These are phyloP conservation scores for Anastatica hierochuntica DNA, from an alignment of 345 rosid genomes.

Conservation along the genomic window DNA sequence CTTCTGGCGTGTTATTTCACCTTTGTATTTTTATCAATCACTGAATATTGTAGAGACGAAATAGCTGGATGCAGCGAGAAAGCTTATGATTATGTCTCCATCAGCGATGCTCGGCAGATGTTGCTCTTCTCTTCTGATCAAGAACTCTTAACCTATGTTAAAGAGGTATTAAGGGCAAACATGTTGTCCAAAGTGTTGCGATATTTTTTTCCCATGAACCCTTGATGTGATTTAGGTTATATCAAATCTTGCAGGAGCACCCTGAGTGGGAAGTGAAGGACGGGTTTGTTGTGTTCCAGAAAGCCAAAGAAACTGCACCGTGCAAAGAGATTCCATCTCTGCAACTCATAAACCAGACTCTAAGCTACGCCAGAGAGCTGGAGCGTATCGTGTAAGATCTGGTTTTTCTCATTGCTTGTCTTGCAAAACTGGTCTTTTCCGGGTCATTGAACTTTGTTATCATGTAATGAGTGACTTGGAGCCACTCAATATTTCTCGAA, in stretches of 20 bases:
- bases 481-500: background rate
- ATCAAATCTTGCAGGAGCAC: constrained; percentile 53
- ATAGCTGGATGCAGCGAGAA: constrained; percentile 99
- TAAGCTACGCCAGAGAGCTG: constrained; percentile 94
- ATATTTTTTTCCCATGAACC: background rate
- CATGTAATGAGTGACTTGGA: constrained; percentile 9
- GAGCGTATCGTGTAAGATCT: constrained; percentile 78
- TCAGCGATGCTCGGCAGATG: constrained; percentile 61
- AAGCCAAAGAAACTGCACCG: constrained; percentile 80
- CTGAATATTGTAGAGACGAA: constrained; percentile 52
- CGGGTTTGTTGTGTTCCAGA: constrained; percentile 70
- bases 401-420: constrained; percentile 1
- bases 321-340: constrained; percentile 97
- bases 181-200: background rate
- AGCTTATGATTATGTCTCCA: constrained; percentile 80
- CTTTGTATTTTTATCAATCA: background rate
- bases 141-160: constrained; percentile 58
- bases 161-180: constrained; percentile 45
- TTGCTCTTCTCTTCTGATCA: constrained; percentile 71
- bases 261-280: constrained; percentile 87
- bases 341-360: constrained; percentile 92
- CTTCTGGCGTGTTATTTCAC: background rate
- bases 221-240: background rate
- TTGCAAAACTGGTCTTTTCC: background rate
- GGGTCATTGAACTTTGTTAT: background rate